Base-by-base conservation (phyloP, 371 early-diverging fungal genomes). In the Mucor circinelloides region DNA sequence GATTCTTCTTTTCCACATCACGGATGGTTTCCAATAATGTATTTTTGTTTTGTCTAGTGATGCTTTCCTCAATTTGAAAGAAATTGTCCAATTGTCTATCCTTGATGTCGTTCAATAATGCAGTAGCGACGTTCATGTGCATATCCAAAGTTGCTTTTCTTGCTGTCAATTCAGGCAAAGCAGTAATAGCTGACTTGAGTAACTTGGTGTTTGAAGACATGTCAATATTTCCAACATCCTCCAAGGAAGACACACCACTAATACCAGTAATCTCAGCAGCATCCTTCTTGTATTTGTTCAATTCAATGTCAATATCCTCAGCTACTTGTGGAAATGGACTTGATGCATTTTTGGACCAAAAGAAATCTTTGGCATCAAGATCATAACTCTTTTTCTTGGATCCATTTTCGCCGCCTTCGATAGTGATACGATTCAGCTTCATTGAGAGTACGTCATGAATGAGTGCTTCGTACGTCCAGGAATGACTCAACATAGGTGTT, bases 241-340 rank as follows among this genome's bases (percentile, higher is more conserved):
- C 97, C 27, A 97, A 74, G 2, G 91, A 92, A 44, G 77, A 85
- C 46, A 93, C 94, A 34, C 97, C 98, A 64, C 91, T 91, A 60
- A 91, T 85, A 42, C 88, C 85, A 0, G 97, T 97, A 40, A 98
- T 89, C 58, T 93, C 93, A 6, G 96, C 96, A 0, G 97, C 97
- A 70, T 98, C 97, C 63, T 87, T 86, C 78, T 97, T 97, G 83
- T 97, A 99, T 46, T 90, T 89, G 69, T 89, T 95, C 52, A 96
- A 82, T 67, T 95, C 97, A 19, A 85, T 82, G 75, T 96, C 97
- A 68, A 98, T 94, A 70, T 92, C 93, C 82, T 94, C 95, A 9
- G 98, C 99, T 6, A 99, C 99, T 73, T 97, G 91, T 10, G 99
- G 99, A 76, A 99, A 99, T 23, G 99, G 99, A 66, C 90, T 93